Evolutionary conservation across 805 yeast genomes (phyloP).

Genomic region (Wickerhamomyces bisporus): DNA sequence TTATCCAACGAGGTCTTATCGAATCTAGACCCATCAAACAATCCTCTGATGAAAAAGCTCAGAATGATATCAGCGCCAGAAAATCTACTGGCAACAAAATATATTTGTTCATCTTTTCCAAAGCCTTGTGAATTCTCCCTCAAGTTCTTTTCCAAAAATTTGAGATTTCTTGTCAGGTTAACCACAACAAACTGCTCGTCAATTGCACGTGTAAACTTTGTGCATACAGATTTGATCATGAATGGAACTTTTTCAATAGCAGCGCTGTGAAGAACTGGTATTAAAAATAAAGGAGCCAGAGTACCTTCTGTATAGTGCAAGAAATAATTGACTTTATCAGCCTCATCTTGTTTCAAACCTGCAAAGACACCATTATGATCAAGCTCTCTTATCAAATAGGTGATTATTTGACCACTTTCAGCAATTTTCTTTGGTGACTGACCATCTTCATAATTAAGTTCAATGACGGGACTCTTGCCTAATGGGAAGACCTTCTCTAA

Average conservation of each 20-base stretch:
- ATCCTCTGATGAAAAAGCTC: conserved; percentile 31
- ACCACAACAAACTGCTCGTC: conserved; percentile 44
- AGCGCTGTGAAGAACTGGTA: conserved; percentile 32
- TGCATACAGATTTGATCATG: conserved; percentile 40
- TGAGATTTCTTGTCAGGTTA: conserved; percentile 37
- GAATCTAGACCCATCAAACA: conserved; percentile 18
- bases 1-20: conserved; percentile 2
- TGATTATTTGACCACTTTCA: conserved; percentile 58
- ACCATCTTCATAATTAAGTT: conserved; percentile 32
- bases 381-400: conserved; percentile 44
- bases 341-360: conserved; percentile 35
- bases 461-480: conserved; percentile 61
- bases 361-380: conserved; percentile 37
- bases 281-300: conserved; percentile 43
- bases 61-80: conserved; percentile 55
- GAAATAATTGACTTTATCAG: conserved; percentile 43
- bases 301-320: conserved; percentile 61
- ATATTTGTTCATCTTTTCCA: conserved; percentile 14
- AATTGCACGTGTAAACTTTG: conserved; percentile 38
- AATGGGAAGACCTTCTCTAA: conserved; percentile 51
- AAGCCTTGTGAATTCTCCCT: conserved; percentile 22
- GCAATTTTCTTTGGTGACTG: conserved; percentile 32
- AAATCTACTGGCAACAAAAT: conserved; percentile 44
- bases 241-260: conserved; percentile 39
- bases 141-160: conserved; percentile 37